A percentile compares a stretch with the other conserved stretches of the same genome.
phyloP scores from a whole-genome alignment of 345 rosid species.

The Hevea brasiliensis region DNA sequence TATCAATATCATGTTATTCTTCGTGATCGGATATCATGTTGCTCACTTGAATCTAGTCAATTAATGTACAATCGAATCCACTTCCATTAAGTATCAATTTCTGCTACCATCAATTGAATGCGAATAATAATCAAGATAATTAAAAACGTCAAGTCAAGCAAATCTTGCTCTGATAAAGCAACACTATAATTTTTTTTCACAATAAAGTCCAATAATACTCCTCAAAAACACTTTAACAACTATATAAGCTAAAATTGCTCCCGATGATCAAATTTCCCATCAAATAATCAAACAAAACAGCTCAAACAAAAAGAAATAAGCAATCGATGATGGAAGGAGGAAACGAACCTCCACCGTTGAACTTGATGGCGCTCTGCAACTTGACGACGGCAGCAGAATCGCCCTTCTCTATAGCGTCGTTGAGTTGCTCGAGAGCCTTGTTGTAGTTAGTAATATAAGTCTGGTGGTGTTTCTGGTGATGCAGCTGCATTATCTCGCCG shows the following conservation, averaged over 20 bases:
- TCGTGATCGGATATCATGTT: no score
- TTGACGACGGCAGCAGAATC: slow-evolving; percentile 63
- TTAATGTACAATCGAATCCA: no score
- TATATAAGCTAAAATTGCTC: no score
- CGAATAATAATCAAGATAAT: neutral
- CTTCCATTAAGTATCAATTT: no score
- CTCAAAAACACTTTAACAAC: no score
- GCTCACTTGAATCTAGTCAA: no score
- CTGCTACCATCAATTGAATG: neutral
- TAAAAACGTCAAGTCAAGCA: neutral
- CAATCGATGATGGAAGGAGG: neutral
- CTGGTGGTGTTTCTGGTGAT: slow-evolving; percentile 97
- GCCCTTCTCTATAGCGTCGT: slow-evolving; percentile 62
- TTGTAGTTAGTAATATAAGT: slow-evolving; percentile 83
- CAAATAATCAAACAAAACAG: neutral
- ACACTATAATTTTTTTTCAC: no score
- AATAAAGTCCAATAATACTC: neutral
- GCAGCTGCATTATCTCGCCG: slow-evolving; percentile 94
- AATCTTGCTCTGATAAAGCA: neutral
- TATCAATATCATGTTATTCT: no score
- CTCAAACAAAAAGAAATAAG: neutral
- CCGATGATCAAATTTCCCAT: neutral
- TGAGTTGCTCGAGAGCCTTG: slow-evolving; percentile 81
- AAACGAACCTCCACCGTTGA: slow-evolving; percentile 85
- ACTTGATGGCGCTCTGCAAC: slow-evolving; percentile 88